Base-by-base conservation (phyloP, 192 early-diverging fungal species). In the Diversispora eburnea region DNA sequence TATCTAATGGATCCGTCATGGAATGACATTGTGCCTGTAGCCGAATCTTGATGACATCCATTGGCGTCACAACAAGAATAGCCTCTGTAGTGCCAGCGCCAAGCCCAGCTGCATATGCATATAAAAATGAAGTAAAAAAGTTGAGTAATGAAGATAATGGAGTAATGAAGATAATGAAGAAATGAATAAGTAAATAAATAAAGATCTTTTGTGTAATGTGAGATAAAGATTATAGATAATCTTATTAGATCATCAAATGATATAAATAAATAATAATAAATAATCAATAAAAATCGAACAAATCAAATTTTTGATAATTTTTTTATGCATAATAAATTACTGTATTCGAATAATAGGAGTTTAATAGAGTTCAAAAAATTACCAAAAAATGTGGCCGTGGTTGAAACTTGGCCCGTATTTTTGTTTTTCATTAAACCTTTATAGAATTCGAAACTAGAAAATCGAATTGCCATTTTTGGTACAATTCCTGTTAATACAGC, bases 41-140 rank as follows among this genome's bases (percentile, higher is more conserved):
- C 77, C 97, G 93, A 76, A 99, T 99, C 85, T 99, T 99, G 84
- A 99, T 92, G 33, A 99, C 94, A 69, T 99, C 97, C 97, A 99
- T 97, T 22, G 97, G 97, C 4, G 97, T 98, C 20, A 97, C 97
- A 51, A 97, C 95, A 20, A 93, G 66, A 4, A 99, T 89, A 15
- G 95, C 93, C 81, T 99, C 97, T 22, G 97, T 99, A 7, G 88
- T 85, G 78, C 95, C 97, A 19, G 97, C 97, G 52, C 87, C 87
- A 57, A 97, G 84, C 75, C 97, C 97, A 47, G 97, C 94, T 90
- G 81, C 20, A 33, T 65, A 74, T 54, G 19, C 56, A 55, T 12
- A 62, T 12, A 62, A 17, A 70, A 22, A 45, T 0, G 55, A 33
- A 49, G 10, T 4, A 25, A 59, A 20, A n/a, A 55, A 76, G 43